phyloP scores from a whole-genome alignment of 2,329 filamentous ascomycete genomes.

The Stagonosporopsis cucurbitacearum region DNA sequence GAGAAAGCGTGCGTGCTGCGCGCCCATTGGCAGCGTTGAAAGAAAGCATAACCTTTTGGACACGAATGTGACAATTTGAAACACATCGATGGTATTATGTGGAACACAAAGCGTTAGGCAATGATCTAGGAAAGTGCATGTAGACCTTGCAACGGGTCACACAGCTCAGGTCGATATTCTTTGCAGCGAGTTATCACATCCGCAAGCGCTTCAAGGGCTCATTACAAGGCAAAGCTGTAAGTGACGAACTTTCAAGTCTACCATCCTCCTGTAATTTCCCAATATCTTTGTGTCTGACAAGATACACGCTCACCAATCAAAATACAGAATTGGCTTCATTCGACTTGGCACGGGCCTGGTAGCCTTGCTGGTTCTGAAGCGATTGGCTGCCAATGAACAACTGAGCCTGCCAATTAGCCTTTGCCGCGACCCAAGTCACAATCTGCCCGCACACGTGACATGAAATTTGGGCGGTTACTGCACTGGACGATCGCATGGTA shows the following conservation, averaged over 20 bases:
- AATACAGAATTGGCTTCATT: not conserved
- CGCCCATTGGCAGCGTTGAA: not conserved
- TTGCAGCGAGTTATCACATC: constrained; percentile 14
- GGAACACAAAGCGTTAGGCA: constrained; percentile 3
- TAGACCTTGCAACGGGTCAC: no score
- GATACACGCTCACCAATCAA: not conserved
- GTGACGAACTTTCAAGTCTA: constrained; percentile 11
- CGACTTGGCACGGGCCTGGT: constrained; percentile 6
- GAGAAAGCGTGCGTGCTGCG: no score
- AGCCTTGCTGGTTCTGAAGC: constrained; percentile 15
- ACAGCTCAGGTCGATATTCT: no score
- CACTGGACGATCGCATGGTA: not conserved
- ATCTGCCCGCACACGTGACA: constrained; percentile 13
- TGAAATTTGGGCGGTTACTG: not conserved
- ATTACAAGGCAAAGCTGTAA: constrained; percentile 20
- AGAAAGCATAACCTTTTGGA: not conserved
- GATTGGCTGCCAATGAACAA: constrained; percentile 29
- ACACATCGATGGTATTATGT: not conserved
- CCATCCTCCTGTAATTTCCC: constrained; percentile 9
- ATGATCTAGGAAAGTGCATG: no score
- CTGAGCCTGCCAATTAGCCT: constrained; percentile 28
- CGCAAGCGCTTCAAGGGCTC: constrained; percentile 30
- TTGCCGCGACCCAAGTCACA: constrained; percentile 29
- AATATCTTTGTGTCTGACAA: not conserved
- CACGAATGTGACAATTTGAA: constrained; percentile 1